Evolutionary conservation across 768 basidiomycete species (phyloP), one percentile per base, ranked within the genome.

Genomic region (Dioszegia crocea): DNA sequence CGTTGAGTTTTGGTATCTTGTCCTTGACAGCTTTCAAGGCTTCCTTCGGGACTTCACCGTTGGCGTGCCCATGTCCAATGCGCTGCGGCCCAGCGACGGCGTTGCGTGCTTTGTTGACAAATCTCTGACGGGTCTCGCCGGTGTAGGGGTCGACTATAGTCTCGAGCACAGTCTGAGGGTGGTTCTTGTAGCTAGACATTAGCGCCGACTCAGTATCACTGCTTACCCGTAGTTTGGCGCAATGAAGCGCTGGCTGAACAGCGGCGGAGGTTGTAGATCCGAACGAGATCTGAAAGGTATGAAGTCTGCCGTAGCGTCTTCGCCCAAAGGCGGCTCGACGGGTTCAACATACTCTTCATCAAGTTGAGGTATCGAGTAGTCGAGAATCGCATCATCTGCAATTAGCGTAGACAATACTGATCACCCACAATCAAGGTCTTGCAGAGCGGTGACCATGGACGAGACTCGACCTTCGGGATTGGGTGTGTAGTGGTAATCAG

Each of bases 401-500:
- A 59, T 23, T 57, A 33, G 27, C 46, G 8, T 9, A 10, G 1
- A 44, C 8, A 12, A 0, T 55, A 24, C 17, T 9, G 3, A n/a
- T n/a, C 19, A 59, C 83, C 54, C 70, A 94, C 94, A 88, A 64
- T 98, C 87, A 82, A 96, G 85, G 5, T 80, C 79, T 47, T 85
- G 83, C 84, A 97, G 86, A 0, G 89, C 83, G 12, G 80, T 65
- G 3, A 89, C 85, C 54, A 98, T 77, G 57, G 84, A 79, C 1
- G 85, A 76, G 3, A 90, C 78, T 2, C 87, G 85, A 68, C 94
- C 91, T 14, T 83, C 75, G 73, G 81, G 78, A 57, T 87, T 81
- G 1, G 90, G 90, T 60, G 86, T 83, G 76, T 85, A 96, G 76
- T 96, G 92, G 73, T 85, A 96, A 75, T 98, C 94, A 38, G 86